Evolutionary conservation across 148 eudicot species (phyloP).

Genomic region (Rhododendron williamsianum): DNA sequence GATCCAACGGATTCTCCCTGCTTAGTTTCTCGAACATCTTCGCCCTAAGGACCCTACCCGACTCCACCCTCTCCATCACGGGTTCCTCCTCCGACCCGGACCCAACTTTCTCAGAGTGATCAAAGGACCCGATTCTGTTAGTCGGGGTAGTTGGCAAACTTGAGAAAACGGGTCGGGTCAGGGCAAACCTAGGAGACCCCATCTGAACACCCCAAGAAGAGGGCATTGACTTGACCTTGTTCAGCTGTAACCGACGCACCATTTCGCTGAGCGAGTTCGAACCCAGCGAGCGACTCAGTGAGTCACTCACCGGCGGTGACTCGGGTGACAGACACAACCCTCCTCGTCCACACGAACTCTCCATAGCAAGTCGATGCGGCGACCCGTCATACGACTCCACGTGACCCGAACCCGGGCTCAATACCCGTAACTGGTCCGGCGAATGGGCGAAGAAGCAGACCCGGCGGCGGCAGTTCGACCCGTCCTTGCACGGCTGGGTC

Average conservation of each 20-base stretch:
- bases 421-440: constrained; percentile 11
- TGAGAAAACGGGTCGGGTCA: constrained; percentile 1
- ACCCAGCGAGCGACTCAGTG: not conserved
- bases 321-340: not conserved
- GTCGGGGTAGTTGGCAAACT: constrained; percentile 15
- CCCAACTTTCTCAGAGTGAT: not conserved
- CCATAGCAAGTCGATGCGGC: constrained; percentile 10
- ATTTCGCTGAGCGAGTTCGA: not conserved
- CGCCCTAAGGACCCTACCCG: not conserved
- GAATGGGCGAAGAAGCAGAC: constrained; percentile 22
- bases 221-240: constrained; percentile 2
- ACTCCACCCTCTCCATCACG: constrained; percentile 8
- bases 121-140: not conserved
- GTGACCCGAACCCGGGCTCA: not conserved
- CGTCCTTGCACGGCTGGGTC: constrained; percentile 20
- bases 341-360: not conserved
- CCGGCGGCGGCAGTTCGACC: constrained; percentile 6
- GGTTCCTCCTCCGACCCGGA: constrained; percentile 7
- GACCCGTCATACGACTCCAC: constrained; percentile 14
- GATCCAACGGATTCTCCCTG: constrained; percentile 6
- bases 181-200: not conserved
- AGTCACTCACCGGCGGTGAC: not conserved
- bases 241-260: constrained; percentile 7
- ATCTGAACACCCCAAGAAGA: constrained; percentile 1
- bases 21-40: constrained; percentile 2